phyloP scores from a whole-genome alignment of 345 rosid genomes.

The Moricandia arvensis region DNA sequence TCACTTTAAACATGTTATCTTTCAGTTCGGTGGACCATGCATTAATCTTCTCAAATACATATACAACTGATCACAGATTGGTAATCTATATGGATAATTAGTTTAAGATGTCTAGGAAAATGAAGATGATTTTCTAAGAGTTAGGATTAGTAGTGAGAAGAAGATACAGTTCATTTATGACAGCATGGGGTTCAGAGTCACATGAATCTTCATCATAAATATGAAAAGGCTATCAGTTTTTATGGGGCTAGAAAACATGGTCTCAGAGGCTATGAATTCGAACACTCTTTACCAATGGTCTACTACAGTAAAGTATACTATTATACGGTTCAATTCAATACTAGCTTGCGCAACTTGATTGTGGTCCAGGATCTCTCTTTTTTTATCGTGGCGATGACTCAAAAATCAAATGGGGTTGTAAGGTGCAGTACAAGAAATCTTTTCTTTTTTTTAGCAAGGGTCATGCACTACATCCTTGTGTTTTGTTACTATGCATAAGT shows the following conservation, averaged over 20 bases:
- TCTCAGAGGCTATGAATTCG: neutral
- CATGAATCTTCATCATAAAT: neutral
- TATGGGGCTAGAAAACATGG: neutral
- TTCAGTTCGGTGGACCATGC: too few relatives aligned
- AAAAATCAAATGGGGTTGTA: neutral
- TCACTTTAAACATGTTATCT: too few relatives aligned
- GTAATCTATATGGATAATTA: too few relatives aligned
- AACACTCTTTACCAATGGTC: slow-evolving; percentile 5
- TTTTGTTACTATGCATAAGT: neutral
- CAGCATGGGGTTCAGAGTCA: neutral
- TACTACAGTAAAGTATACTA: neutral
- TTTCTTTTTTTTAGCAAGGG: slow-evolving; percentile 1
- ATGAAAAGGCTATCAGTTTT: neutral
- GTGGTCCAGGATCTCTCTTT: slow-evolving; percentile 13
- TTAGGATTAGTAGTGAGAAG: neutral
- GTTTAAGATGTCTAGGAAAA: neutral
- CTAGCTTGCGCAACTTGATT: slow-evolving; percentile 8
- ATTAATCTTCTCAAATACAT: too few relatives aligned
- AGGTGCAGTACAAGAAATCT: neutral
- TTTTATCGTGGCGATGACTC: neutral
- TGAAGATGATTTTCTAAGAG: neutral
- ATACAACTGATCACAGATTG: too few relatives aligned
- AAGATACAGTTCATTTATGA: neutral
- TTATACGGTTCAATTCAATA: neutral
- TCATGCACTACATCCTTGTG: slow-evolving; percentile 14